phyloP scores from a whole-genome alignment of 768 basidiomycete species.

The Panellus pusillus region DNA sequence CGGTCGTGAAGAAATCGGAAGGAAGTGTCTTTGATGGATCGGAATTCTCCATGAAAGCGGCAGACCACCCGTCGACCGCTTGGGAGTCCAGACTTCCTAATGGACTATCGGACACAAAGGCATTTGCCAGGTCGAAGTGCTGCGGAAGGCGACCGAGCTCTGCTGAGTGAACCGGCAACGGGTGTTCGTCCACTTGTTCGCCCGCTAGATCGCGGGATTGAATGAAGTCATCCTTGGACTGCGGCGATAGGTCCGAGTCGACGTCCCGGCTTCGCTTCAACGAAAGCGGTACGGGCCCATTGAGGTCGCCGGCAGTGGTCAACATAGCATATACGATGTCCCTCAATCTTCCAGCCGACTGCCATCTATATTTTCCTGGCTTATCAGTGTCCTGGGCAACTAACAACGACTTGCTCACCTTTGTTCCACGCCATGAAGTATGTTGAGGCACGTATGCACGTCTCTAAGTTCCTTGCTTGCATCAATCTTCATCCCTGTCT shows the following conservation, averaged over 20 bases:
- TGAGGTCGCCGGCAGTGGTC: conserved; percentile 50
- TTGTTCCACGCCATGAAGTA: conserved; percentile 28
- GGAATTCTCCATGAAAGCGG: neutral
- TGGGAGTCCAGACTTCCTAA: neutral
- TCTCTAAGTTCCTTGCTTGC: conserved; percentile 49
- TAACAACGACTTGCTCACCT: neutral
- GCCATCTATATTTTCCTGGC: conserved; percentile 30
- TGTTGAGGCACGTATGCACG: conserved; percentile 51
- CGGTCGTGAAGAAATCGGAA: conserved; percentile 16
- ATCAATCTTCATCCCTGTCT: conserved; percentile 41
- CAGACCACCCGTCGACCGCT: conserved; percentile 8
- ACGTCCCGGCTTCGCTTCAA: conserved; percentile 16
- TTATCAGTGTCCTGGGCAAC: neutral
- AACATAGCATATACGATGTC: conserved; percentile 55
- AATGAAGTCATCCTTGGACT: neutral
- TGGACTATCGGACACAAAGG: neutral
- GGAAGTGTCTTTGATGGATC: conserved; percentile 10
- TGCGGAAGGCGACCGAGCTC: conserved; percentile 45
- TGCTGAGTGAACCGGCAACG: conserved; percentile 40
- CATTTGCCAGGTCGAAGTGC: conserved; percentile 22
- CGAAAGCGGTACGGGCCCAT: conserved; percentile 21
- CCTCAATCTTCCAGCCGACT: conserved; percentile 51
- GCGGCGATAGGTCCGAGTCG: neutral
- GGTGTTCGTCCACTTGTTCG: neutral
- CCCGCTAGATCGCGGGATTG: neutral